Evolutionary conservation across 2,329 filamentous ascomycete genomes (phyloP).

Genomic region (Ophiostoma quercus): DNA sequence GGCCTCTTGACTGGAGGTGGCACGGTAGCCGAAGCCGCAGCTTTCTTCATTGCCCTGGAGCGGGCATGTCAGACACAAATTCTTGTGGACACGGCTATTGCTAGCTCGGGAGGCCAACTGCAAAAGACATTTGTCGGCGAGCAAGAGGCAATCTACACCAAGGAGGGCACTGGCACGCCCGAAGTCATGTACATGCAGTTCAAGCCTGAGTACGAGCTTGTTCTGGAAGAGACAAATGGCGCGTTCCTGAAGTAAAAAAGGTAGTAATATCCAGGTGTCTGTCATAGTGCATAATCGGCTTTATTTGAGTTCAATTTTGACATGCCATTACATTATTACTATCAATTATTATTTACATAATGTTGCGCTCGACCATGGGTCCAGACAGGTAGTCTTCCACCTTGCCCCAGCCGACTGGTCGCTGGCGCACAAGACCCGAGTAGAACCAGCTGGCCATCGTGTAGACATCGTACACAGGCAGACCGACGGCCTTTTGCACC

Average conservation of each 20-base stretch:
- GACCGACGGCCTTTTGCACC: conserved; percentile 4
- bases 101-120: conserved; percentile 30
- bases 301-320: not conserved
- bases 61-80: conserved; percentile 63
- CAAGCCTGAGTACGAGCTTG: conserved; percentile 9
- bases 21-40: conserved; percentile 60
- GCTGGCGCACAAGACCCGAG: conserved; percentile 2
- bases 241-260: not conserved
- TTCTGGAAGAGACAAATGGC: not conserved
- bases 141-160: conserved; percentile 34
- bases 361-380: not conserved
- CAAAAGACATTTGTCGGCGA: conserved; percentile 33
- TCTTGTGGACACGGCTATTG: conserved; percentile 44
- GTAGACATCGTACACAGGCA: conserved; percentile 11
- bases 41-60: conserved; percentile 55
- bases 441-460: conserved; percentile 15
- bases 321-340: not conserved
- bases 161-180: conserved; percentile 4
- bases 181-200: conserved; percentile 15
- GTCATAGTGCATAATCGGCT: not conserved
- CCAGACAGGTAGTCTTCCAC: not conserved
- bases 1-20: conserved; percentile 54
- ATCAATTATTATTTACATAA: not conserved
- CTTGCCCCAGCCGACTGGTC: not conserved
- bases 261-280: too few species aligned